Evolutionary conservation across 2,329 filamentous ascomycete genomes (phyloP).

Genomic region (Trichophyton mentagrophytes): DNA sequence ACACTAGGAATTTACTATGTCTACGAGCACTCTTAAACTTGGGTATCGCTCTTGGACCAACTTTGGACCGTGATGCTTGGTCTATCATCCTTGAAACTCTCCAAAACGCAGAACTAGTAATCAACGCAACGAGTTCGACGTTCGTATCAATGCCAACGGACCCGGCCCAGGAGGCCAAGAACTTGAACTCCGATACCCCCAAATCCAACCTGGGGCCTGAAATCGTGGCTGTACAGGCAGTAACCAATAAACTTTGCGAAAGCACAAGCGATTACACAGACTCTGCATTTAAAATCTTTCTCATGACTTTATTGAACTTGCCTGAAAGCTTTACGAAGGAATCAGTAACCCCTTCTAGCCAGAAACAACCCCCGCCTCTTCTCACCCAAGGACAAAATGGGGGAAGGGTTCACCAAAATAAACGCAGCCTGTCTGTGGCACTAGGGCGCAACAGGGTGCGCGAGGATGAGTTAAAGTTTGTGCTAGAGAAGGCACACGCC

Average conservation of each 20-base stretch:
- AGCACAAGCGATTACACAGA: constrained; percentile 87
- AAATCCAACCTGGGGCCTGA: constrained; percentile 61
- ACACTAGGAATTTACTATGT: constrained; percentile 80
- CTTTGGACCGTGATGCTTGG: constrained; percentile 65
- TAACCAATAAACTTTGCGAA: constrained; percentile 74
- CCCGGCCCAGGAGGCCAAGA: constrained; percentile 19
- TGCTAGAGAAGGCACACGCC: constrained; percentile 60
- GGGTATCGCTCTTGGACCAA: constrained; percentile 85
- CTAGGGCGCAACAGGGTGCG: constrained; percentile 30
- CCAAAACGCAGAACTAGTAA: constrained; percentile 80
- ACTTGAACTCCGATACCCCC: constrained; percentile 32
- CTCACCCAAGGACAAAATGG: constrained; percentile 16
- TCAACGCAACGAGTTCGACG: constrained; percentile 36
- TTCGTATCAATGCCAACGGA: constrained; percentile 19
- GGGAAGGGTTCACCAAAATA: constrained; percentile 25
- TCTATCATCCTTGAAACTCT: constrained; percentile 82
- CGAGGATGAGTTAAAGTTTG: constrained; percentile 38
- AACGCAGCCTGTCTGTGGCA: constrained; percentile 30
- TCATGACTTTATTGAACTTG: constrained; percentile 61
- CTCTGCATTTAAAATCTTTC: constrained; percentile 62
- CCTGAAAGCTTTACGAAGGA: constrained; percentile 38
- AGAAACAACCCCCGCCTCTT: constrained; percentile 30
- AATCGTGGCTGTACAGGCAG: constrained; percentile 76
- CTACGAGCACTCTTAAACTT: constrained; percentile 84
- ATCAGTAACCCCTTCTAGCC: constrained; percentile 33